Percentiles rank a stretch among this genome's conserved stretches.
Evolutionary conservation across 805 yeast genomes (phyloP).

Genomic region (Saccharomycopsis javanensis): DNA sequence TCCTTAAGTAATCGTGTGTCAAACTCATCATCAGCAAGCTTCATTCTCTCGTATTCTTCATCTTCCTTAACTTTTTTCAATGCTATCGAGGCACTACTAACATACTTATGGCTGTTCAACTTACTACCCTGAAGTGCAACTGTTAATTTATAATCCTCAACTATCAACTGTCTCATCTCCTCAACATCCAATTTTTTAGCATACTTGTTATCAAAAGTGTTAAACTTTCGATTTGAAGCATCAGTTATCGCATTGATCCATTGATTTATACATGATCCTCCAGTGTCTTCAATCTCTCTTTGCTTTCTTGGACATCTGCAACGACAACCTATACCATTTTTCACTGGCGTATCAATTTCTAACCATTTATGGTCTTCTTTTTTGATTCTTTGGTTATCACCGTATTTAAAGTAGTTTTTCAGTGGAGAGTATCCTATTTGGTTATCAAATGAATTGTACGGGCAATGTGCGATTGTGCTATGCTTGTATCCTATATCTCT

Average conservation of each 20-base stretch:
- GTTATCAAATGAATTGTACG: conserved; percentile 45
- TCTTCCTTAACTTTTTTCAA: conserved; percentile 5
- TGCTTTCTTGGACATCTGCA: conserved; percentile 63
- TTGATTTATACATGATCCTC: conserved; percentile 39
- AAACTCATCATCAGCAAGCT: conserved; percentile 14
- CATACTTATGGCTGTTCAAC: conserved; percentile 12
- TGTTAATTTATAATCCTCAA: conserved; percentile 24
- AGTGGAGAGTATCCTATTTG: conserved; percentile 39
- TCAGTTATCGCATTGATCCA: conserved; percentile 35
- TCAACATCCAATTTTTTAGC: conserved; percentile 10
- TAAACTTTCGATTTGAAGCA: conserved; percentile 19
- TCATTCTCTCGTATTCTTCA: conserved; percentile 11
- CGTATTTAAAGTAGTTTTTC: conserved; percentile 26
- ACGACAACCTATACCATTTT: conserved; percentile 68
- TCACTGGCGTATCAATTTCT: conserved; percentile 28
- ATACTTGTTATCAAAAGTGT: conserved; percentile 10
- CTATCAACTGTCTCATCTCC: conserved; percentile 24
- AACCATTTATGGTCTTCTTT: conserved; percentile 24
- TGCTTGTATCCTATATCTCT: conserved; percentile 89
- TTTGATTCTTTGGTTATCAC: conserved; percentile 28
- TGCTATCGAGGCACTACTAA: conserved; percentile 13
- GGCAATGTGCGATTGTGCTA: conserved; percentile 76
- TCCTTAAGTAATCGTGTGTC: conserved; percentile 12
- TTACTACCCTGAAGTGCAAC: background rate
- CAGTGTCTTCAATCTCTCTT: conserved; percentile 47